Base-by-base conservation (phyloP, 2,329 filamentous ascomycete species). In the Furcasterigmium sp. region DNA sequence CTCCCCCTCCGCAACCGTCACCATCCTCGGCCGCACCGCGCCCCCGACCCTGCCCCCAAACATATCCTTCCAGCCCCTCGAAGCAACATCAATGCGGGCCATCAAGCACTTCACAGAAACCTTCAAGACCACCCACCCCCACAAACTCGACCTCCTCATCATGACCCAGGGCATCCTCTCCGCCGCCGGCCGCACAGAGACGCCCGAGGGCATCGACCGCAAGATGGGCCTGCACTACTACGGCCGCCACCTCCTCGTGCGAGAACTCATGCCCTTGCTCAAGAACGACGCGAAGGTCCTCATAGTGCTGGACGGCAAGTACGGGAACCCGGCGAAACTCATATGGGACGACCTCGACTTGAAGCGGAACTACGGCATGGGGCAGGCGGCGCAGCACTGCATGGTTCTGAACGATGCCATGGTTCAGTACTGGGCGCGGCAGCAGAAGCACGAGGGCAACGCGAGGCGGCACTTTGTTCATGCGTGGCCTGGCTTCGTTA, bases 261-360 rank as follows among this genome's bases (percentile, higher is more conserved):
- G 67, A 36, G 78, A 80, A 42, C 68, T 85, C 1, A 70, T 82
- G 8, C 79, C 80, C 0, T 65, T 73, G 0, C 64, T 85, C 3
- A 57, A 62, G 15, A 51, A 51, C 17, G 28, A 30, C n/a, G 15
- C 29, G 4, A 45, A 50, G 2, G 18, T 43, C 9, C 65, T 72
- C 2, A 56, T 65, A 3, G 63, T 73, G 2, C 52, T 68, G 1
- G 62, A 64, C 23, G 11, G 23, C 11, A 7, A 26, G 7, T 11
- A 11, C 11, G 67, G 68, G 18, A 53, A 52, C n/a, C 61, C 63
- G 0, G 49, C 48, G 11, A 55, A 55, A 19, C 54, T 72, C 1
- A 53, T 62, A 26, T 65, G 60, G 53, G 54, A 64, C 0, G 69
- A 72, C 29, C 57, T 71, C 2, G 64, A 63, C 41, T 56, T 72